Evolutionary conservation across 208 protist genomes (phyloP).

Genomic region (Trypanosoma caninum): DNA sequence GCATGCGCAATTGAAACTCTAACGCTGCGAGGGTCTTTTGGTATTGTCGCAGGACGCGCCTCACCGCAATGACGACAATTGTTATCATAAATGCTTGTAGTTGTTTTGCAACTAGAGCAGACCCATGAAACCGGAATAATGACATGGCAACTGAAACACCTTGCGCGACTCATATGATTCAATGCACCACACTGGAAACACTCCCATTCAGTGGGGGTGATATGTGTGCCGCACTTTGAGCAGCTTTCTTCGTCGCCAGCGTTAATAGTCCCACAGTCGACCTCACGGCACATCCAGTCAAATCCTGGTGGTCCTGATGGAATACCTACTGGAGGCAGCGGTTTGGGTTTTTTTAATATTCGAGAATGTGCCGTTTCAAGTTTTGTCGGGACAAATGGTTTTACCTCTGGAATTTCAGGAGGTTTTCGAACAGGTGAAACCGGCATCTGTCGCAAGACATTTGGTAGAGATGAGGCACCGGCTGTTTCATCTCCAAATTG

Average conservation of each 20-base stretch:
- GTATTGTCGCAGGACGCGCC: conserved; percentile 41
- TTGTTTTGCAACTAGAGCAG: conserved; percentile 43
- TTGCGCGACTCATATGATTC: conserved; percentile 68
- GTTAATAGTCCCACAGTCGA: conserved; percentile 62
- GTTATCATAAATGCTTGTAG: conserved; percentile 80
- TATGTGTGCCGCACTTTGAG: conserved; percentile 48
- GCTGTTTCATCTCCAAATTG: conserved; percentile 54
- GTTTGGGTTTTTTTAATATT: conserved; percentile 16
- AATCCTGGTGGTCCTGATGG: conserved; percentile 66
- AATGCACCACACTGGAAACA: conserved; percentile 74
- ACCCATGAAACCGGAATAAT: conserved; percentile 75
- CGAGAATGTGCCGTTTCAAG: conserved; percentile 18
- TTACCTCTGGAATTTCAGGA: conserved; percentile 17
- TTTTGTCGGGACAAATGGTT: conserved; percentile 19
- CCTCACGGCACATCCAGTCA: conserved; percentile 85
- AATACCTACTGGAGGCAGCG: conserved; percentile 7
- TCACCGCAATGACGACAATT: conserved; percentile 52
- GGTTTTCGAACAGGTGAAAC: background rate
- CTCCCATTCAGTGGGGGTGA: conserved; percentile 73
- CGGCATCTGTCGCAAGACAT: background rate
- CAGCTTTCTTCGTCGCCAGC: conserved; percentile 77
- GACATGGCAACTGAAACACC: conserved; percentile 71
- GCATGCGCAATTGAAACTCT: background rate
- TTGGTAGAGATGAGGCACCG: conserved; percentile 28
- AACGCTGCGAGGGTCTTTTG: conserved; percentile 38